These are phyloP conservation scores for Rhodomyrtus psidioides DNA, from an alignment of 441 rosid genomes.

Conservation along the genomic window DNA sequence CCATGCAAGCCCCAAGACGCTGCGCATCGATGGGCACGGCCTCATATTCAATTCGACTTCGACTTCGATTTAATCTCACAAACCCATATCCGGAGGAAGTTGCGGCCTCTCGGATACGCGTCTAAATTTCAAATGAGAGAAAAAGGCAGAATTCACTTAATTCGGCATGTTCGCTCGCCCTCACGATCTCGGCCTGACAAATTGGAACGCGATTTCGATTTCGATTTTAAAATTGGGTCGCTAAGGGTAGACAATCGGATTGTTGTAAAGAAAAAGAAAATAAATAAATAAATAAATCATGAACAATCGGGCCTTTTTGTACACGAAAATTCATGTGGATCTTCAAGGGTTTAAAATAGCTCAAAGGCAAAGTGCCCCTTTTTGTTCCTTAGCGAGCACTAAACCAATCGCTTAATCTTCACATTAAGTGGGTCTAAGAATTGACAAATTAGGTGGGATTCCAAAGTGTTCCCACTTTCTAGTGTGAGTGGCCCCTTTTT, in stretches of 20 bases:
- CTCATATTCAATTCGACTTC: background rate
- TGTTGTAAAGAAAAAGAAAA: background rate
- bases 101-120: rapidly evolving
- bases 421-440: background rate
- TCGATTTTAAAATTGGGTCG: background rate
- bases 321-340: background rate
- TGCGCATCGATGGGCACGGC: rapidly evolving
- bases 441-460: background rate
- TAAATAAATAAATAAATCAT: background rate
- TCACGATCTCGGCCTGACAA: rapidly evolving
- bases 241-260: background rate
- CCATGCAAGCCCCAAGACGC: background rate
- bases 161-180: rapidly evolving
- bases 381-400: background rate
- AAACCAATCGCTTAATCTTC: background rate
- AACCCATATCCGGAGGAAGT: background rate
- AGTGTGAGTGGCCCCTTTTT: background rate
- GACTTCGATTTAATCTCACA: background rate
- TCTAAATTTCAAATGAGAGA: background rate
- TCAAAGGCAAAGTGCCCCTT: background rate
- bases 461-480: background rate
- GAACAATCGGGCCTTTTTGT: background rate
- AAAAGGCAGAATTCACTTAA: background rate
- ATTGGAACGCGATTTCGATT: rapidly evolving
- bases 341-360: background rate